Evolutionary conservation across 176 grass and related monocot species (phyloP).

Genomic region (Alopecurus myosuroides): DNA sequence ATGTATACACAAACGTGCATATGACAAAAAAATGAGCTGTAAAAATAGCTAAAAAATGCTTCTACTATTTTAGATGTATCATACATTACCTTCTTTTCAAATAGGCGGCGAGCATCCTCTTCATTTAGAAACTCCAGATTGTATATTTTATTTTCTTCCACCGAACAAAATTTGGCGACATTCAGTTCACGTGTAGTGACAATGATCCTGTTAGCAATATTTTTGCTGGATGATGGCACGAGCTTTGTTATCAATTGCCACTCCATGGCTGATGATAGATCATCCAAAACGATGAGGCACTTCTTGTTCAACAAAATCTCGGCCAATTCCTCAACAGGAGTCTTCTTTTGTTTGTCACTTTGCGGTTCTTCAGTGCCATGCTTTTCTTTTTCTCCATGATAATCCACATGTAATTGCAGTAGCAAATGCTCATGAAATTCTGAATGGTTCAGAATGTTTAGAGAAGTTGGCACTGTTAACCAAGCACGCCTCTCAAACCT

Average conservation of each 20-base stretch:
- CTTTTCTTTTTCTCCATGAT: background rate
- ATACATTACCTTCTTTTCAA: background rate
- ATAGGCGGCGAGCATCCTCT: background rate
- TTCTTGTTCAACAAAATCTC: background rate
- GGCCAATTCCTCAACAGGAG: background rate
- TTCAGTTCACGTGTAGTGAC: background rate
- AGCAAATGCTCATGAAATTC: background rate
- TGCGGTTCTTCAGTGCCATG: background rate
- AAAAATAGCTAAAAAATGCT: background rate
- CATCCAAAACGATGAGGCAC: constrained; percentile 8
- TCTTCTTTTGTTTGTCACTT: background rate
- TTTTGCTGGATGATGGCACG: background rate
- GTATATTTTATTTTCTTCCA: background rate
- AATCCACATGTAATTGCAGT: background rate
- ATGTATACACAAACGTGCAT: background rate
- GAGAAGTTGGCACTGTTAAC: background rate
- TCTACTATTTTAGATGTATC: background rate
- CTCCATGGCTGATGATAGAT: background rate
- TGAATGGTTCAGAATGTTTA: background rate
- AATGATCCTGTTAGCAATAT: background rate
- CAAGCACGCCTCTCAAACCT: background rate
- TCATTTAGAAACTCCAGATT: background rate
- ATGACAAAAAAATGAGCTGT: background rate
- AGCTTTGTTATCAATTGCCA: background rate
- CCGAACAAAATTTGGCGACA: background rate